Evolutionary conservation across 768 basidiomycete genomes (phyloP).

Genomic region (Leccinum obscurum): DNA sequence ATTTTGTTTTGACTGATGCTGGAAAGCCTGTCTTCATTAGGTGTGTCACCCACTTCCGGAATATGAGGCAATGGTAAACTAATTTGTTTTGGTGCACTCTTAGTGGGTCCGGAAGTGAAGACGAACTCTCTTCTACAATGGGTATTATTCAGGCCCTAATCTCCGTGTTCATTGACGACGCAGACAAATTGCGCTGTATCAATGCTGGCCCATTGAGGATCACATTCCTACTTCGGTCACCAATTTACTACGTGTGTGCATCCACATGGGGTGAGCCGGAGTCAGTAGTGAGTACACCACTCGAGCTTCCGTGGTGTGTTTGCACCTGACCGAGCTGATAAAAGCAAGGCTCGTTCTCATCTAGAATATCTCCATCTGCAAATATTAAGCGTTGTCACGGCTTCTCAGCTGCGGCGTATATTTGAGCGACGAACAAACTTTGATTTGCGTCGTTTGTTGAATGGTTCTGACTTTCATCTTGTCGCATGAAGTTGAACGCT

Average conservation of each 20-base stretch:
- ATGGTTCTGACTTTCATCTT: constrained; percentile 42
- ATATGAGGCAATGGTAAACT: not conserved
- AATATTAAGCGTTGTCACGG: constrained; percentile 87
- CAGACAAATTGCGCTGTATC: constrained; percentile 83
- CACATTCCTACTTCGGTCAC: constrained; percentile 81
- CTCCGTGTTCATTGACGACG: constrained; percentile 92
- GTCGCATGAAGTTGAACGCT: not conserved
- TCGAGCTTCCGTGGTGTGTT: not conserved
- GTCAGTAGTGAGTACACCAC: constrained; percentile 69
- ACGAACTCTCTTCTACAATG: constrained; percentile 73
- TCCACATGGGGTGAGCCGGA: constrained; percentile 97
- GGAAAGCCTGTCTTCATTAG: constrained; percentile 97
- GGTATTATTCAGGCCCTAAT: constrained; percentile 95
- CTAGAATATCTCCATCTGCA: constrained; percentile 95
- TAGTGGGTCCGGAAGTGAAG: constrained; percentile 55
- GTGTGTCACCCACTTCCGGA: constrained; percentile 39
- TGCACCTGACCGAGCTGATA: constrained; percentile 38
- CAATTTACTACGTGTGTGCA: constrained; percentile 89
- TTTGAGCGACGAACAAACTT: constrained; percentile 92
- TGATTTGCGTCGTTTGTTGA: constrained; percentile 75
- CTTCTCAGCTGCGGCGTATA: constrained; percentile 77
- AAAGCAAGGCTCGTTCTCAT: constrained; percentile 88
- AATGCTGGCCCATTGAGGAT: constrained; percentile 82
- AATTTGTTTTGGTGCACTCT: not conserved
- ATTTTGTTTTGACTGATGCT: constrained; percentile 91